phyloP scores from a whole-genome alignment of 2,329 filamentous ascomycete genomes.

The Curvularia lunata region DNA sequence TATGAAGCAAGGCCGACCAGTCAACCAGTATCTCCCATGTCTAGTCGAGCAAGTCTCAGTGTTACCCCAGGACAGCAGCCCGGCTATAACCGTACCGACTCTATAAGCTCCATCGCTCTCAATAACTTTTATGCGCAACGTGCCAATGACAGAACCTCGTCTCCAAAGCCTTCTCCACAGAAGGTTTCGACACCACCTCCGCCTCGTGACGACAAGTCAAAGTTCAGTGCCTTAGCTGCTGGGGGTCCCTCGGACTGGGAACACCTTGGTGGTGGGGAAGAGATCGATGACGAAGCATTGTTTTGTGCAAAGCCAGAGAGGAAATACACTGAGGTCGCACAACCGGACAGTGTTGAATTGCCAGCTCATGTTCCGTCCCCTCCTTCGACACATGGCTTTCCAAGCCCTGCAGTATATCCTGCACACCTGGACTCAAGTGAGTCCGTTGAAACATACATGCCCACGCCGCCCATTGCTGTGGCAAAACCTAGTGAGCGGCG shows the following conservation, averaged over 20 bases:
- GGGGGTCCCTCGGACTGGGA: slow-evolving; percentile 50
- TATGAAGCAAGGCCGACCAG: slow-evolving; percentile 37
- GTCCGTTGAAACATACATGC: slow-evolving; percentile 37
- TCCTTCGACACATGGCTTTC: slow-evolving; percentile 39
- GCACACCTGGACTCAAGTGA: slow-evolving; percentile 18
- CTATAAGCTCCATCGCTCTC: slow-evolving; percentile 44
- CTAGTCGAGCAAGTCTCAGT: slow-evolving; percentile 36
- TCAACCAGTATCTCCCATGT: slow-evolving; percentile 44
- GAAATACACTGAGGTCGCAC: slow-evolving; percentile 19
- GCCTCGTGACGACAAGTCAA: slow-evolving; percentile 36
- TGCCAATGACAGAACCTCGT: slow-evolving; percentile 29
- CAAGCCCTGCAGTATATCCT: slow-evolving; percentile 38
- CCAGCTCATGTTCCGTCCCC: slow-evolving; percentile 35
- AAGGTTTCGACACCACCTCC: slow-evolving; percentile 34
- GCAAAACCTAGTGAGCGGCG: slow-evolving; percentile 25
- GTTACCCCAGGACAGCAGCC: slow-evolving; percentile 26
- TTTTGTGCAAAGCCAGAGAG: slow-evolving; percentile 37
- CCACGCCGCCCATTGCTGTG: slow-evolving; percentile 39
- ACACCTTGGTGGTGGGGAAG: slow-evolving; percentile 40
- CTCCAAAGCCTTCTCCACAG: slow-evolving; percentile 31
- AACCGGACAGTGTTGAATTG: slow-evolving; percentile 40
- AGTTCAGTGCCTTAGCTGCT: slow-evolving; percentile 41
- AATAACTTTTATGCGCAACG: slow-evolving; percentile 37
- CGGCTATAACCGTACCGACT: slow-evolving; percentile 34
- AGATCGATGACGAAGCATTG: slow-evolving; percentile 46